Base-by-base conservation (phyloP, 768 basidiomycete genomes). In the Kwoniella dendrophila region DNA sequence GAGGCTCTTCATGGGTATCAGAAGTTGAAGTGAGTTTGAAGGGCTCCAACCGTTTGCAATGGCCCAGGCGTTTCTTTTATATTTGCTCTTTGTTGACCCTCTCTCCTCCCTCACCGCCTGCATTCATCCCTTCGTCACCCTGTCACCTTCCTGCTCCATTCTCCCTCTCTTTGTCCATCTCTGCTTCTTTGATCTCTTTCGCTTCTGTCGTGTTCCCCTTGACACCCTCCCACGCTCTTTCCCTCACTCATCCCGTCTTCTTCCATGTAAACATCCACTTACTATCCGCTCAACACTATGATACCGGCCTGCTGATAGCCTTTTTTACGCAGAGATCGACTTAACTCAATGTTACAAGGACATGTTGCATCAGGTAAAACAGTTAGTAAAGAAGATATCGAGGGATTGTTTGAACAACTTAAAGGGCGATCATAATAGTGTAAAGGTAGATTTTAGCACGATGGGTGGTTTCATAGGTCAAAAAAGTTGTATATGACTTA, bases 1-100 rank as follows among this genome's bases (percentile, higher is more conserved):
- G 74, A 79, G 51, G 72, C 74, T 0, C 29, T 79, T 14, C 70
- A 73, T 45, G 74, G 70, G 2, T 79, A 77, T 61, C 70, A 74
- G 26, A 58, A 50, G 27, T 69, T 78, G 62, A 77, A 75, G 77
- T 78, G 64, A 61, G 75, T 67, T 22, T 6, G 20, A 27, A 26
- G 1, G n/a, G n/a, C n/a, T n/a, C n/a, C n/a, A n/a, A n/a, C n/a
- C n/a, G n/a, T n/a, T n/a, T n/a, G n/a, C n/a, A n/a, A n/a, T n/a
- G n/a, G n/a, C n/a, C n/a, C n/a, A n/a, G n/a, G n/a, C n/a, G n/a
- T n/a, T n/a, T n/a, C n/a, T n/a, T n/a, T n/a, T n/a, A n/a, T n/a
- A n/a, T n/a, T n/a, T n/a, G n/a, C n/a, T n/a, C n/a, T n/a, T n/a
- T n/a, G n/a, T n/a, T n/a, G n/a, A n/a, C n/a, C n/a, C n/a, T n/a